phyloP scores from a whole-genome alignment of 2,329 filamentous ascomycete species.

The Epichloe aotearoae region DNA sequence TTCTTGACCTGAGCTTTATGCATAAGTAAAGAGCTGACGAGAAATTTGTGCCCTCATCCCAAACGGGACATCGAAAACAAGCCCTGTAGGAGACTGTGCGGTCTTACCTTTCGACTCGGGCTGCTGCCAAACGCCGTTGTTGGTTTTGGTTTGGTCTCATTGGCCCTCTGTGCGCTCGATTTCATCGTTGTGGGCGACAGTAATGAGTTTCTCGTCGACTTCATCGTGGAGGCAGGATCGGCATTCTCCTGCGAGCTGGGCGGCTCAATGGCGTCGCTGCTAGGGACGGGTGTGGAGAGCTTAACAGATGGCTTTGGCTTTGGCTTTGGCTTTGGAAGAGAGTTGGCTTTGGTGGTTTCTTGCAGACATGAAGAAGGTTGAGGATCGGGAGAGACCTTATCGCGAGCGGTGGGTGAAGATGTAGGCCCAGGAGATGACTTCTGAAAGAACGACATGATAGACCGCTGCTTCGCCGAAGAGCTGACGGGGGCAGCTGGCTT shows the following conservation, averaged over 20 bases:
- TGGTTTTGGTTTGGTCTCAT: not conserved
- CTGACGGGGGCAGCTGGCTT: conserved; percentile 9
- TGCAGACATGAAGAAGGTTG: conserved; percentile 23
- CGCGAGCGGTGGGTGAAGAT: conserved; percentile 18
- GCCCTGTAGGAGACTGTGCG: not conserved
- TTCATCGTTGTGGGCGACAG: conserved; percentile 20
- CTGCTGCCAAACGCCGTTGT: conserved; percentile 42
- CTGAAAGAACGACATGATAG: conserved; percentile 31
- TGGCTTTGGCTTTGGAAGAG: conserved; percentile 26
- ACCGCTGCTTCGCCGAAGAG: conserved; percentile 26
- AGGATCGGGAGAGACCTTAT: conserved; percentile 20
- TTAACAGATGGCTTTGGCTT: conserved; percentile 25
- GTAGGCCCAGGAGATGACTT: conserved; percentile 25
- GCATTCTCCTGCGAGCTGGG: conserved; percentile 57
- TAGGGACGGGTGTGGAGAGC: conserved; percentile 58
- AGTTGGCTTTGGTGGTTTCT: conserved; percentile 29
- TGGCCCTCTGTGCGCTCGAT: conserved; percentile 15
- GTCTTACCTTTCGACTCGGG: conserved; percentile 62
- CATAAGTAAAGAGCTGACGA: not conserved
- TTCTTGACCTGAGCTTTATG: conserved; percentile 32
- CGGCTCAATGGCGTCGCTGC: conserved; percentile 60
- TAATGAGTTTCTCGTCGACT: conserved; percentile 28
- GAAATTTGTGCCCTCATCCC: no score
- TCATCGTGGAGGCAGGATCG: conserved; percentile 31
- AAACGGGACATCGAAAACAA: not conserved